Percentiles rank a stretch among this genome's conserved stretches.
Conservation (phyloP, 306 rosid species). For the Cucumis sativus region DNA sequence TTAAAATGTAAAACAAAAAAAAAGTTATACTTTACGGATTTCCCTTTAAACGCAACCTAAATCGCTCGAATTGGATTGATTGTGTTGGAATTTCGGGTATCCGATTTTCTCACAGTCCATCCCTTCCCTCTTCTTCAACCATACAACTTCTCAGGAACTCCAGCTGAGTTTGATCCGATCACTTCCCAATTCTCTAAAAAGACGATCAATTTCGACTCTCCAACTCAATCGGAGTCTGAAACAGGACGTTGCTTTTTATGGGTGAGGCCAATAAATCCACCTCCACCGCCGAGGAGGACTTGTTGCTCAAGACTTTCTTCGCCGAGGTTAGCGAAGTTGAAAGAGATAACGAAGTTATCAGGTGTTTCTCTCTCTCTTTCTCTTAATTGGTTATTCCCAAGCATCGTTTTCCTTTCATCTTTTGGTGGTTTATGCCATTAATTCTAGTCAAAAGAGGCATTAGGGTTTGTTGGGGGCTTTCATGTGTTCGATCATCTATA, state of each 20-base stretch:
- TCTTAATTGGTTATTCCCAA: background rate
- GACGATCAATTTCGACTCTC: background rate
- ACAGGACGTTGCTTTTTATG: background rate
- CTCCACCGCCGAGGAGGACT: constrained; percentile 43
- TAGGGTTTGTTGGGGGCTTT: constrained; percentile 3
- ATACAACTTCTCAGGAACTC: background rate
- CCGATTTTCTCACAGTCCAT: background rate
- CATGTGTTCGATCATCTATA: background rate
- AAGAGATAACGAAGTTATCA: constrained; percentile 85
- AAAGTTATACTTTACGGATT: no score
- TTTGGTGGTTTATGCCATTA: background rate
- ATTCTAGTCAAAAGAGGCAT: background rate
- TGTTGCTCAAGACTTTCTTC: constrained; percentile 87
- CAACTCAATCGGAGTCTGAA: background rate
- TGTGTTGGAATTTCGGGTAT: background rate
- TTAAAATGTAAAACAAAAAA: no score
- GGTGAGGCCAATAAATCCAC: constrained; percentile 12
- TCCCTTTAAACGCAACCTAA: no score
- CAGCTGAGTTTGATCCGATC: background rate
- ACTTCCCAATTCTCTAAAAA: background rate
- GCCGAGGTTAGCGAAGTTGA: constrained; percentile 98
- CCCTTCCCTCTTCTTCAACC: background rate
- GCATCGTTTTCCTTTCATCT: background rate
- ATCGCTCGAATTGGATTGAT: background rate
- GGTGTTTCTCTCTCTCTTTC: constrained; percentile 25